Evolutionary conservation across 2,329 filamentous ascomycete genomes (phyloP).

Genomic region (Emergomyces orientalis): DNA sequence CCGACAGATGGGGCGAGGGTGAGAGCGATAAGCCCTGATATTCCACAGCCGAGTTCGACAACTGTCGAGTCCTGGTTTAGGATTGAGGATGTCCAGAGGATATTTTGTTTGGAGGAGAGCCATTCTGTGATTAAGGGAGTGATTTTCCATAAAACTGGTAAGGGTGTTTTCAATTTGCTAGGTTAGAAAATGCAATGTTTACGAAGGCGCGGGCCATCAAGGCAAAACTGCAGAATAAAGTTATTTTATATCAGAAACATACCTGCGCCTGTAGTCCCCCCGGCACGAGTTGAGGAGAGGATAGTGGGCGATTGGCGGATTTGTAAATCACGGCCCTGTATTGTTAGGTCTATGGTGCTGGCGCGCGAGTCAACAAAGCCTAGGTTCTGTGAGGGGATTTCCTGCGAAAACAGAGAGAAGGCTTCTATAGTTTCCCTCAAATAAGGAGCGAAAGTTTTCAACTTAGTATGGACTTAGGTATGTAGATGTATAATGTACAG

Average conservation of each 20-base stretch:
- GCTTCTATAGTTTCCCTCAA: constrained; percentile 52
- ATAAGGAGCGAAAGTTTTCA: background rate
- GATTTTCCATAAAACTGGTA: constrained; percentile 77
- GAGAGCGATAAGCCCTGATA: constrained; percentile 69
- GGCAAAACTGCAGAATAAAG: background rate
- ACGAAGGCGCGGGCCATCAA: background rate
- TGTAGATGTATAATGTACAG: background rate
- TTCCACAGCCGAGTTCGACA: constrained; percentile 81
- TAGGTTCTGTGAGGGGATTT: constrained; percentile 64
- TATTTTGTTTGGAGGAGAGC: constrained; percentile 55
- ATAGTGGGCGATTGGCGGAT: constrained; percentile 78
- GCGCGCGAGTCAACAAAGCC: constrained; percentile 75
- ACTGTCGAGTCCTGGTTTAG: constrained; percentile 50
- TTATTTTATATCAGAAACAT: constrained; percentile 14
- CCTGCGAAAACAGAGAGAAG: constrained; percentile 73
- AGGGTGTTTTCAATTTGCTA: constrained; percentile 7
- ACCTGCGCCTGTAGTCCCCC: constrained; percentile 66
- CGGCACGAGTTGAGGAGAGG: constrained; percentile 63
- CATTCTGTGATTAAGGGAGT: constrained; percentile 74
- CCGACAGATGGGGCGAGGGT: constrained; percentile 52
- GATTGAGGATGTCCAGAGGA: constrained; percentile 49
- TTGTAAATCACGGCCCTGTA: constrained; percentile 60
- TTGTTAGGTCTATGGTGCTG: constrained; percentile 53
- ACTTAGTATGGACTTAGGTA: background rate
- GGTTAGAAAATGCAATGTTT: constrained; percentile 8